Percentiles rank a stretch among this genome's conserved stretches.
phyloP scores from a whole-genome alignment of 208 protist species.

The Herpetomonas muscarum region DNA sequence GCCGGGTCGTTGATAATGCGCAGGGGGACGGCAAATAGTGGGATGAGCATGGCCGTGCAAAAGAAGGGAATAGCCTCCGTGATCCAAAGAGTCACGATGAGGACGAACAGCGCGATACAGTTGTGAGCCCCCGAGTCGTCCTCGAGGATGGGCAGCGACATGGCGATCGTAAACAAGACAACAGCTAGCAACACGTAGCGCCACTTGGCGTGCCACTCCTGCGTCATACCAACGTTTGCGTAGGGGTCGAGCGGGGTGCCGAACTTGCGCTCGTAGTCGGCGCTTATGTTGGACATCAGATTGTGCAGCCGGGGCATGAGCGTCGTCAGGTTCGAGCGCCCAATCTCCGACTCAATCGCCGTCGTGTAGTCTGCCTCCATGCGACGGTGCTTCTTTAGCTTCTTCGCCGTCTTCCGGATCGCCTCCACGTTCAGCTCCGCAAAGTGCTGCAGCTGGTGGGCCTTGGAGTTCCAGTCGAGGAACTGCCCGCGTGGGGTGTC shows the following conservation, averaged over 20 bases:
- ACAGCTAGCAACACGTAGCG: conserved; percentile 69
- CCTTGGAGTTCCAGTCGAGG: conserved; percentile 85
- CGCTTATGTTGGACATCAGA: conserved; percentile 55
- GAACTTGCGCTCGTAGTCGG: conserved; percentile 87
- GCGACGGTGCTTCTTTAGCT: conserved; percentile 80
- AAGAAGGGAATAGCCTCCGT: conserved; percentile 92
- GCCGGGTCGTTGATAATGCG: conserved; percentile 69
- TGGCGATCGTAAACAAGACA: conserved; percentile 54
- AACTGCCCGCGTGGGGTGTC: conserved; percentile 74
- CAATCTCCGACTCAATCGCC: conserved; percentile 70
- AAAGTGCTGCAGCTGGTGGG: conserved; percentile 87
- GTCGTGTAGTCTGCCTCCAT: conserved; percentile 67
- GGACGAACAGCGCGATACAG: conserved; percentile 83
- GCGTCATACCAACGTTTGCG: conserved; percentile 58
- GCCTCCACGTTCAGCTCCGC: conserved; percentile 87
- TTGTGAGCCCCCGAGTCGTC: conserved; percentile 78
- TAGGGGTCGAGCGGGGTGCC: conserved; percentile 77
- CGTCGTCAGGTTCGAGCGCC: conserved; percentile 63
- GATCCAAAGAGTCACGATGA: conserved; percentile 88
- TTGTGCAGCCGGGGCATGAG: conserved; percentile 68
- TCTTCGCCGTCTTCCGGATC: conserved; percentile 83
- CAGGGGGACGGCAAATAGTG: conserved; percentile 79
- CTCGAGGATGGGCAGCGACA: conserved; percentile 61
- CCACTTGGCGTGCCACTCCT: conserved; percentile 78
- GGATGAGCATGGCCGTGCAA: conserved; percentile 91